phyloP scores from a whole-genome alignment of 306 rosid species.

The Cucurbita pepo region DNA sequence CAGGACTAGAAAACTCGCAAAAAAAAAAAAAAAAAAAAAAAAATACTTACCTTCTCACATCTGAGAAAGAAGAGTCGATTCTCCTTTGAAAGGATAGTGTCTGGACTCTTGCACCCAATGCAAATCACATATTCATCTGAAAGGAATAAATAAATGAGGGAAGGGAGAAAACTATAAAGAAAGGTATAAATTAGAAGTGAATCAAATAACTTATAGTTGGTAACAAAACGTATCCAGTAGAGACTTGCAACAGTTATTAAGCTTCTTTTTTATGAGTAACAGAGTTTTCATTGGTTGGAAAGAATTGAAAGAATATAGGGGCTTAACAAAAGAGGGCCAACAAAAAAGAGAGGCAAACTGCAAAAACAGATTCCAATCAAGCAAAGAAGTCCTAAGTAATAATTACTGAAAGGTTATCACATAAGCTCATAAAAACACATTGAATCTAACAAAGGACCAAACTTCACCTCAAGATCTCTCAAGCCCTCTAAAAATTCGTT shows the following conservation, averaged over 20 bases:
- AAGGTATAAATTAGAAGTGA: neutral
- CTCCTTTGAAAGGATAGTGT: constrained; percentile 89
- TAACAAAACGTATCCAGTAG: neutral
- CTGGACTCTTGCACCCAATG: constrained; percentile 90
- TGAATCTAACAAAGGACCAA: neutral
- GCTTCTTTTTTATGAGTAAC: neutral
- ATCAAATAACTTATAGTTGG: neutral
- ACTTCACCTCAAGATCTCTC: neutral
- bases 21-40: no score
- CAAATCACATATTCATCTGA: constrained; percentile 85
- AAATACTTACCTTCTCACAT: constrained; percentile 62
- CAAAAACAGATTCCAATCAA: neutral
- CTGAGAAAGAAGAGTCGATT: constrained; percentile 93
- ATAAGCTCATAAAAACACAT: neutral
- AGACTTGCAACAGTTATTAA: neutral
- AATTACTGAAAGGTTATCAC: neutral
- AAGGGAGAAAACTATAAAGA: neutral
- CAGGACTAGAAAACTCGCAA: no score
- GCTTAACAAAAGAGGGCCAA: neutral
- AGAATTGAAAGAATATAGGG: neutral
- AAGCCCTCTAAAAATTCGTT: neutral
- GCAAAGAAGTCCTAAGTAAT: neutral
- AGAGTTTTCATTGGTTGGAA: neutral
- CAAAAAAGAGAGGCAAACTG: neutral
- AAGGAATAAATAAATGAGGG: neutral